Conservation (phyloP, 495 filamentous ascomycete genomes). For the Amniculicola lignicola region DNA sequence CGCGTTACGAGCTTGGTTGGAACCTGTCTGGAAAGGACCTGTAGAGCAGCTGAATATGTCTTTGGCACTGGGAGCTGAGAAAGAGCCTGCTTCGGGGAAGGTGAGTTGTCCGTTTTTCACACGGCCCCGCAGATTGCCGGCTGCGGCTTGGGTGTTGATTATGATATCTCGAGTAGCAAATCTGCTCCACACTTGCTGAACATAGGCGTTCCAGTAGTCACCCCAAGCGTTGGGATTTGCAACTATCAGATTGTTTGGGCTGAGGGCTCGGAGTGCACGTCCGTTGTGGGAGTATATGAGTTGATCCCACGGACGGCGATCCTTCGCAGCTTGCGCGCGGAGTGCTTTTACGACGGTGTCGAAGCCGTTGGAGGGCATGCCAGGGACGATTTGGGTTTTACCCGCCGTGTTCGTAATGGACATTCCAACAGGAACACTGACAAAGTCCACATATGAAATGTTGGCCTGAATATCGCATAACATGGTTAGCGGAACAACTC, state of each 20-base stretch:
- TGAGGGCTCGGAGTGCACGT: constrained; percentile 57
- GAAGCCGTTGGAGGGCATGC: constrained; percentile 57
- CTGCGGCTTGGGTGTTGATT: constrained; percentile 61
- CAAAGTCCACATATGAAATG: constrained; percentile 73
- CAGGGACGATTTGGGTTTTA: constrained; percentile 54
- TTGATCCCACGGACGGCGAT: constrained; percentile 61
- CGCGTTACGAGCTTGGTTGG: constrained; percentile 47
- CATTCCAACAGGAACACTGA: constrained; percentile 62
- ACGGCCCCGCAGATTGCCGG: constrained; percentile 51
- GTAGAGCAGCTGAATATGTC: constrained; percentile 72
- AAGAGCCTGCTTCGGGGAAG: constrained; percentile 51
- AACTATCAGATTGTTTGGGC: constrained; percentile 62
- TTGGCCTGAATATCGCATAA: too few relatives aligned
- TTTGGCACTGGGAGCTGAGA: constrained; percentile 54
- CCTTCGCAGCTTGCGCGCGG: constrained; percentile 49
- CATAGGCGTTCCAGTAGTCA: constrained; percentile 62
- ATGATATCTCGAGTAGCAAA: constrained; percentile 50
- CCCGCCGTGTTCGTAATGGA: constrained; percentile 54
- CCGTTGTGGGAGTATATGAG: constrained; percentile 57
- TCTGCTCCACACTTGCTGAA: constrained; percentile 60
- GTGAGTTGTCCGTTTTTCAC: constrained; percentile 51
- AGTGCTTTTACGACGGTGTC: constrained; percentile 54
- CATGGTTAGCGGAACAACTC: too few relatives aligned
- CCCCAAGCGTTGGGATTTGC: constrained; percentile 56
- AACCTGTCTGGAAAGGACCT: constrained; percentile 61